phyloP scores from a whole-genome alignment of 1,284 basidiomycete species.

The Heterobasidion annosum region DNA sequence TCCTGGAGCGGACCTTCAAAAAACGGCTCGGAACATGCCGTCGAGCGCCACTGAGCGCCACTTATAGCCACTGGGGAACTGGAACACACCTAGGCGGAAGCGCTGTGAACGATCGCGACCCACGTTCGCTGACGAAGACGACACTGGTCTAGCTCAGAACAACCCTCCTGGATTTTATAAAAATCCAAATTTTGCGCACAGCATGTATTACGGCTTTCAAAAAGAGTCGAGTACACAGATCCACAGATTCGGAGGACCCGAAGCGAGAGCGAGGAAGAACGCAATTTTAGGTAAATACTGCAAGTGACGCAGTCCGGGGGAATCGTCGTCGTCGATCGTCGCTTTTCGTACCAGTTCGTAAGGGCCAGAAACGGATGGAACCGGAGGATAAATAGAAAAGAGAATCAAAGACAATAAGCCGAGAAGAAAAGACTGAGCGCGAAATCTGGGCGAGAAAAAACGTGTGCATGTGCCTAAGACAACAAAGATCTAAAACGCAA shows the following conservation, averaged over 20 bases:
- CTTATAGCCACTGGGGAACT: too few species aligned
- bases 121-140: too few species aligned
- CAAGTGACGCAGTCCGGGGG: not conserved
- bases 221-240: not conserved
- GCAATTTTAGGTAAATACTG: not conserved
- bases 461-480: too few species aligned
- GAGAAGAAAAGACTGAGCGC: not conserved
- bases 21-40: conserved; percentile 3
- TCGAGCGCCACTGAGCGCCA: conserved; percentile 8
- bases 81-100: too few species aligned
- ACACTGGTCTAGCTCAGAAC: too few species aligned
- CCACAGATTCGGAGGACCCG: not conserved
- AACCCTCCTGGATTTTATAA: too few species aligned
- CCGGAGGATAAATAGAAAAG: not conserved
- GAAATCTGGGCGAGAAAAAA: not conserved
- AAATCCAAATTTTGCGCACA: too few species aligned
- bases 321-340: not conserved
- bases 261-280: not conserved
- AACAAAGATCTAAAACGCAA: not conserved
- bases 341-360: not conserved
- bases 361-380: not conserved
- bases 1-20: conserved; percentile 4
- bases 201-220: too few species aligned
- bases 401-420: not conserved
- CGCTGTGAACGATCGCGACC: too few species aligned